These are phyloP conservation scores for Vigna trinervia DNA, from an alignment of 306 rosid species.

Conservation along the genomic window DNA sequence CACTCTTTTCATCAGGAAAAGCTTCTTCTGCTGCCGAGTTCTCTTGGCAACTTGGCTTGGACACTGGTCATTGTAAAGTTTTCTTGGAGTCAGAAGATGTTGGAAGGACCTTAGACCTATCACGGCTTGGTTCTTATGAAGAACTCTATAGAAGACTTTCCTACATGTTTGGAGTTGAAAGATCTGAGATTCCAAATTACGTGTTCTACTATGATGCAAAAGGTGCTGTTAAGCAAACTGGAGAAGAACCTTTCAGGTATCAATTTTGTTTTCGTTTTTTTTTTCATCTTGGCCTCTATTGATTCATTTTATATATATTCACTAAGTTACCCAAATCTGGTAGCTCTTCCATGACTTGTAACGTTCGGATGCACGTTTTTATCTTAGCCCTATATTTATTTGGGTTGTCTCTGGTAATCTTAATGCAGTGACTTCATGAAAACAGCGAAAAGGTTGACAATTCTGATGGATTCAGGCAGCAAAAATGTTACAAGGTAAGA, in stretches of 20 bases:
- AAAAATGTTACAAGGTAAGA: conserved; percentile 64
- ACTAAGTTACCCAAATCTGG: not conserved
- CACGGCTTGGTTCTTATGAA: conserved; percentile 72
- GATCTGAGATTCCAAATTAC: conserved; percentile 62
- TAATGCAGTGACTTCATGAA: conserved; percentile 78
- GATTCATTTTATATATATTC: not conserved
- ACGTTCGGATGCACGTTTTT: not conserved
- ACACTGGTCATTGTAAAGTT: conserved; percentile 90
- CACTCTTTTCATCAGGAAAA: conserved; percentile 56
- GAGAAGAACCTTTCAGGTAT: conserved; percentile 93
- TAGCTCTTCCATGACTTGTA: not conserved
- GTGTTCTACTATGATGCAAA: conserved; percentile 75
- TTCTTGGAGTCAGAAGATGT: conserved; percentile 93
- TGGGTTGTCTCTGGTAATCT: conserved; percentile 19
- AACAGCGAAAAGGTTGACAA: conserved; percentile 81
- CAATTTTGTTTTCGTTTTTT: not conserved
- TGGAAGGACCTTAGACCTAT: conserved; percentile 83
- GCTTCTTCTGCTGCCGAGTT: conserved; percentile 58
- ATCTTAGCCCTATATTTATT: not conserved
- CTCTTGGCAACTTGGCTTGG: conserved; percentile 70
- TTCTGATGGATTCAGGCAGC: conserved; percentile 61
- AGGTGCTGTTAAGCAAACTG: conserved; percentile 74
- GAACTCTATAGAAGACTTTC: conserved; percentile 75
- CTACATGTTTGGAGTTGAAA: conserved; percentile 81
- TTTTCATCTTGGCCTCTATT: not conserved